phyloP scores from a whole-genome alignment of 352 stramenopile genomes.

The Aphanomyces euteiches region DNA sequence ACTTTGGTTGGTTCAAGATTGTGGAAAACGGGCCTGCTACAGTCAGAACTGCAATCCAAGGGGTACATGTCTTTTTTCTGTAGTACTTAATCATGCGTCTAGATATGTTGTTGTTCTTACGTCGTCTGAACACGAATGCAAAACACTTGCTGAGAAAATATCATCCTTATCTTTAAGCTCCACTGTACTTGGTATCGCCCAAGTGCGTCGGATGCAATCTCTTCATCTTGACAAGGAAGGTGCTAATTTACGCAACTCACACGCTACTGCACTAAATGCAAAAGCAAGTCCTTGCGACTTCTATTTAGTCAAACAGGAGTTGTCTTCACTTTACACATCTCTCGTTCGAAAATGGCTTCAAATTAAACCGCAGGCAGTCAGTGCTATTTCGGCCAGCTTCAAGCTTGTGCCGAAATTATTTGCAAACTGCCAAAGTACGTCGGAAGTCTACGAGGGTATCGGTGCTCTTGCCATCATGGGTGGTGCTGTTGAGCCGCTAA shows the following conservation, averaged over 20 bases:
- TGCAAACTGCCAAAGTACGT: neutral
- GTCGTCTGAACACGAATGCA: constrained; percentile 40
- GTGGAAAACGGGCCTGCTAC: constrained; percentile 60
- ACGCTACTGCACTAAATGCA: neutral
- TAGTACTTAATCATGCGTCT: neutral
- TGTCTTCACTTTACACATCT: constrained; percentile 7
- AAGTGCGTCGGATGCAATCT: constrained; percentile 8
- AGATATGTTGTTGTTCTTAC: constrained; percentile 26
- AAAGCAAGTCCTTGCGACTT: neutral
- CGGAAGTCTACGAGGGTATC: constrained; percentile 41
- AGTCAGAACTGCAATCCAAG: constrained; percentile 42
- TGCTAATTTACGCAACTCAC: neutral
- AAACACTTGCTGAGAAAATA: constrained; percentile 39
- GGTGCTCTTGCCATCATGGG: constrained; percentile 47
- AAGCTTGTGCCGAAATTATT: neutral
- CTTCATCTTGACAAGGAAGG: constrained; percentile 1
- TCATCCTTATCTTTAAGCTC: constrained; percentile 43
- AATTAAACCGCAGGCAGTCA: neutral
- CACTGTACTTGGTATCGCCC: constrained; percentile 36
- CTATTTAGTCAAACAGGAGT: neutral
- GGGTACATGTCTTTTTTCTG: constrained; percentile 47
- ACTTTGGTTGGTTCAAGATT: constrained; percentile 51
- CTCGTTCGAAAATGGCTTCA: constrained; percentile 5
- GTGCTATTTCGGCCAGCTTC: constrained; percentile 6
- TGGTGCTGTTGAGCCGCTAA: constrained; percentile 44